phyloP scores from a whole-genome alignment of 805 yeast species.

The Nakazawaea ambrosiae region DNA sequence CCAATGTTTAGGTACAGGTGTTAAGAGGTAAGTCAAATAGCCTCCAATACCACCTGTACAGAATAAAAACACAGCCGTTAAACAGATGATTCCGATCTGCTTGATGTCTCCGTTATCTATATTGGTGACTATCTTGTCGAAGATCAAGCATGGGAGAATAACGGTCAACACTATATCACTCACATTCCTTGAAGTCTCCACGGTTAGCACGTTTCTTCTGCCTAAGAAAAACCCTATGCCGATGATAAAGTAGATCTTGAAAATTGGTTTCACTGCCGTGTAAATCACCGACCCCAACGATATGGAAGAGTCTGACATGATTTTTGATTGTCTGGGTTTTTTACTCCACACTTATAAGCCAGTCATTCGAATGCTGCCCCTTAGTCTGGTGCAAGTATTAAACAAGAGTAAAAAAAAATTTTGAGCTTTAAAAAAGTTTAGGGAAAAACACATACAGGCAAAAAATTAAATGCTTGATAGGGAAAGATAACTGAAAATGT shows the following conservation, averaged over 20 bases:
- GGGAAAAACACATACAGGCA: no score
- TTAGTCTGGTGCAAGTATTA: no score
- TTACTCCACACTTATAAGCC: no score
- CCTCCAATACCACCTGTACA: slow-evolving; percentile 37
- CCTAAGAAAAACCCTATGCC: slow-evolving; percentile 63
- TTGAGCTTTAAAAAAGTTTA: no score
- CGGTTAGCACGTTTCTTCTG: slow-evolving; percentile 52
- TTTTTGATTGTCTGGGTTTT: no score
- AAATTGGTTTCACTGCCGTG: slow-evolving; percentile 78
- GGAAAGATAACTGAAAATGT: no score
- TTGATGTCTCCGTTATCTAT: slow-evolving; percentile 64
- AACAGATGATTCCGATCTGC: slow-evolving; percentile 56
- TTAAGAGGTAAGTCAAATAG: slow-evolving; percentile 31
- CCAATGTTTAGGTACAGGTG: slow-evolving; percentile 69
- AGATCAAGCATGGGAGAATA: slow-evolving; percentile 69
- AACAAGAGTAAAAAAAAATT: no score
- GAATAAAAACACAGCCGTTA: slow-evolving; percentile 39
- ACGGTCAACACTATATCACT: slow-evolving; percentile 64
- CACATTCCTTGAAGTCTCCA: slow-evolving; percentile 61
- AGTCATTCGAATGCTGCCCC: no score
- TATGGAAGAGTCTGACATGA: no score
- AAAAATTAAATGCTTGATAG: no score
- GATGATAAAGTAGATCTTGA: slow-evolving; percentile 71
- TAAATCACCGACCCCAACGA: slow-evolving; percentile 62
- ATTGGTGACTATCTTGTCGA: slow-evolving; percentile 62